Evolutionary conservation across 2,329 filamentous ascomycete genomes (phyloP).

Genomic region (Biscogniauxia marginata): DNA sequence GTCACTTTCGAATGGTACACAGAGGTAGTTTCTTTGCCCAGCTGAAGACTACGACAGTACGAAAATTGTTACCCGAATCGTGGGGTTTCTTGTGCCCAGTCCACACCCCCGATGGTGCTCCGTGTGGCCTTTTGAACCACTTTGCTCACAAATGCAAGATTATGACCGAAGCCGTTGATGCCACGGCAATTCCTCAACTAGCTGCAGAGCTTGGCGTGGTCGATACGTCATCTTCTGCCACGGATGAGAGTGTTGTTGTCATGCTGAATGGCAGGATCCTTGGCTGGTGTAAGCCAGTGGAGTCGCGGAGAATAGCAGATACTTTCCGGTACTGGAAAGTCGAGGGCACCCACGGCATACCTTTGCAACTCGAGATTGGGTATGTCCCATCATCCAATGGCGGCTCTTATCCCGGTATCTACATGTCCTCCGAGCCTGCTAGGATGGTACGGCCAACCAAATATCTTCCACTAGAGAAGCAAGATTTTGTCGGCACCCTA

Average conservation of each 20-base stretch:
- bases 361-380: conserved; percentile 83
- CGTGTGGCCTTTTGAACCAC: conserved; percentile 93
- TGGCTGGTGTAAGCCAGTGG: conserved; percentile 84
- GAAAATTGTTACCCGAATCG: conserved; percentile 92
- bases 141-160: conserved; percentile 93
- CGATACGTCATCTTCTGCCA: conserved; percentile 71
- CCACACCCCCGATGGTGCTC: conserved; percentile 93
- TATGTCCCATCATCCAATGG: conserved; percentile 84
- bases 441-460: conserved; percentile 90
- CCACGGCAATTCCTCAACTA: conserved; percentile 69
- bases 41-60: conserved; percentile 92
- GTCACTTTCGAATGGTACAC: conserved; percentile 98
- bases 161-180: conserved; percentile 72
- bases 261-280: conserved; percentile 88
- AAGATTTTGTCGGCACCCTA: conserved; percentile 87
- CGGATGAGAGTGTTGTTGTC: conserved; percentile 81
- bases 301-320: conserved; percentile 79
- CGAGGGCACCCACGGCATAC: conserved; percentile 76
- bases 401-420: conserved; percentile 95
- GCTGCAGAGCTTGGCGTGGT: conserved; percentile 79
- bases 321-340: conserved; percentile 96
- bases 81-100: conserved; percentile 98
- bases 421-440: conserved; percentile 83
- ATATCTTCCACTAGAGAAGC: conserved; percentile 81
- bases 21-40: conserved; percentile 98